A percentile compares a stretch with the other conserved stretches of the same genome.
These are phyloP conservation scores for Rhodomyrtus psidioides DNA, from an alignment of 441 rosid species.

Conservation along the genomic window DNA sequence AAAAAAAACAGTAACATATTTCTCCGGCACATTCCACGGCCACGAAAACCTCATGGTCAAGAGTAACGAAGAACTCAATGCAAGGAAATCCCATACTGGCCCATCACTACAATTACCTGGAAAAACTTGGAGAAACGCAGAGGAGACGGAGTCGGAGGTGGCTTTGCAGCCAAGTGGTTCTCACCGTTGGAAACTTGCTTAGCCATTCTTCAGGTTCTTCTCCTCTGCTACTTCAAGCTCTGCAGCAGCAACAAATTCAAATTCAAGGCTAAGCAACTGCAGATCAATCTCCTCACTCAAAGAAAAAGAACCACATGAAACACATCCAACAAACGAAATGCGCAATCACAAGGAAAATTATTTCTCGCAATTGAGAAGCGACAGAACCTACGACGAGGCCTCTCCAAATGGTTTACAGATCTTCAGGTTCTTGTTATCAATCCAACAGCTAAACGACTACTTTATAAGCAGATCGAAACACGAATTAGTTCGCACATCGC, in stretches of 20 bases:
- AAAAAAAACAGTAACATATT: neutral
- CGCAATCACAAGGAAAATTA: neutral
- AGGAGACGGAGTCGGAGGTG: constrained; percentile 93
- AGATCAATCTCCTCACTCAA: neutral
- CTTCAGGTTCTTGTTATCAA: neutral
- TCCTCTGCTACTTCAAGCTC: neutral
- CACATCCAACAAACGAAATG: neutral
- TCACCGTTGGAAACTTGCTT: constrained; percentile 43
- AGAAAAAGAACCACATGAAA: neutral
- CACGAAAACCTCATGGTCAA: neutral
- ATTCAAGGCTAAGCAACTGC: neutral
- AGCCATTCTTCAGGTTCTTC: constrained; percentile 56
- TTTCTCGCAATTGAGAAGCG: neutral
- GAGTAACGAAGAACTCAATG: neutral
- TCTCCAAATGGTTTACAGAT: neutral
- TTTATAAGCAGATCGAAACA: neutral
- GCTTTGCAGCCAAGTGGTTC: constrained; percentile 42
- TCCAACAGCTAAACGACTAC: neutral
- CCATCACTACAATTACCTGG: constrained; percentile 41
- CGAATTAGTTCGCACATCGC: neutral
- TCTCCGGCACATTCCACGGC: neutral
- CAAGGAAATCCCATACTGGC: neutral
- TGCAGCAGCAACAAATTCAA: neutral
- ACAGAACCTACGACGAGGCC: neutral
- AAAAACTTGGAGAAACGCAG: constrained; percentile 82